phyloP scores from a whole-genome alignment of 1,284 basidiomycete genomes.

The Microbotryum scabiosae region DNA sequence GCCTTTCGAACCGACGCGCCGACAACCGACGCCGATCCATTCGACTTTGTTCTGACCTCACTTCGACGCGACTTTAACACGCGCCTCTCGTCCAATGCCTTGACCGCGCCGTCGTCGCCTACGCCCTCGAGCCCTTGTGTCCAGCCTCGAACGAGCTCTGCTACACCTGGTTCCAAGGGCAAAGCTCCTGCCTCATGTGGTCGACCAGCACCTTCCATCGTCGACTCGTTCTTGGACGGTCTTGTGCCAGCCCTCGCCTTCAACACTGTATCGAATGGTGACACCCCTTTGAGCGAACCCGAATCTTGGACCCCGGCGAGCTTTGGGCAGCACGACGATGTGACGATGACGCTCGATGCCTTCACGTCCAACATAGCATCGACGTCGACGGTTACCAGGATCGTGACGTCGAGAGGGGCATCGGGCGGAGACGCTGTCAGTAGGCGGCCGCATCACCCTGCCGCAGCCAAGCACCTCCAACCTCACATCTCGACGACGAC shows the following conservation, averaged over 20 bases:
- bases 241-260: slow-evolving; percentile 17
- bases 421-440: slow-evolving; percentile 10
- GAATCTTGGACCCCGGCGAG: slow-evolving; percentile 22
- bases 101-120: slow-evolving; percentile 29
- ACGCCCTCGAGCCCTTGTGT: slow-evolving; percentile 27
- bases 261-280: neutral
- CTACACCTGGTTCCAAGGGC: slow-evolving; percentile 27
- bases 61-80: slow-evolving; percentile 24
- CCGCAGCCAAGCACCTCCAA: neutral
- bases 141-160: slow-evolving; percentile 26
- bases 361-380: neutral
- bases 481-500: slow-evolving; percentile 14
- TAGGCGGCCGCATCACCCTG: too few species aligned
- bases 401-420: neutral
- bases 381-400: neutral
- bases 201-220: slow-evolving; percentile 22
- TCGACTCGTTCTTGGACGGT: slow-evolving; percentile 24
- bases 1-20: slow-evolving; percentile 5
- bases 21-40: slow-evolving; percentile 14
- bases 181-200: slow-evolving; percentile 24
- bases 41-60: slow-evolving; percentile 23
- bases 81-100: slow-evolving; percentile 28
- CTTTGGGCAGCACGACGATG: slow-evolving; percentile 2
- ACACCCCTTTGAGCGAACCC: slow-evolving; percentile 20
- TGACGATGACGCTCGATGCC: slow-evolving; percentile 15